phyloP scores from a whole-genome alignment of 2,329 filamentous ascomycete genomes.

The Botryotinia convoluta region DNA sequence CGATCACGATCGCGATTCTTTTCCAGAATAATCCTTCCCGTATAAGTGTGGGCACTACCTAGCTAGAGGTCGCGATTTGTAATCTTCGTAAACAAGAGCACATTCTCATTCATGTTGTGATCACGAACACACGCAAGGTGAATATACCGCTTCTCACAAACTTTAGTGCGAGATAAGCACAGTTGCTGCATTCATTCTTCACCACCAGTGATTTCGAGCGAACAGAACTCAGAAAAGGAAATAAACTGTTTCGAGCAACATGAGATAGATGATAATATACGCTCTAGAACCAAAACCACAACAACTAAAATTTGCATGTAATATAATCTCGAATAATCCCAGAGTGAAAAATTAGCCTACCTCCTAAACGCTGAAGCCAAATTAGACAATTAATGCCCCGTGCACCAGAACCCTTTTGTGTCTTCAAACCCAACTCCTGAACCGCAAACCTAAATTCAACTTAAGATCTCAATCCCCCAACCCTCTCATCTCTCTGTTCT shows the following conservation, averaged over 20 bases:
- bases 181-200: background rate
- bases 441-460: accelerated
- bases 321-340: background rate
- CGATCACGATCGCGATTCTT: background rate
- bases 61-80: background rate
- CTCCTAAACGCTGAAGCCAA: background rate
- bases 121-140: background rate
- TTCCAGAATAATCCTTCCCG: background rate
- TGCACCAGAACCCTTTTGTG: background rate
- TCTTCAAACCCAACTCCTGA: background rate
- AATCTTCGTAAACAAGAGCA: background rate
- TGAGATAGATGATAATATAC: background rate
- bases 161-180: background rate
- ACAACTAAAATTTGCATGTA: background rate
- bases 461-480: background rate
- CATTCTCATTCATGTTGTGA: background rate
- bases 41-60: too few relatives aligned
- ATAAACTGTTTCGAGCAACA: accelerated
- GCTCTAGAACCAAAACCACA: background rate
- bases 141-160: background rate
- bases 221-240: background rate
- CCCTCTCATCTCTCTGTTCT: background rate
- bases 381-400: background rate
- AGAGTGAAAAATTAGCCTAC: background rate
- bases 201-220: background rate